Evolutionary conservation across 331 rosid genomes (phyloP).

Genomic region (Ulmus americana): DNA sequence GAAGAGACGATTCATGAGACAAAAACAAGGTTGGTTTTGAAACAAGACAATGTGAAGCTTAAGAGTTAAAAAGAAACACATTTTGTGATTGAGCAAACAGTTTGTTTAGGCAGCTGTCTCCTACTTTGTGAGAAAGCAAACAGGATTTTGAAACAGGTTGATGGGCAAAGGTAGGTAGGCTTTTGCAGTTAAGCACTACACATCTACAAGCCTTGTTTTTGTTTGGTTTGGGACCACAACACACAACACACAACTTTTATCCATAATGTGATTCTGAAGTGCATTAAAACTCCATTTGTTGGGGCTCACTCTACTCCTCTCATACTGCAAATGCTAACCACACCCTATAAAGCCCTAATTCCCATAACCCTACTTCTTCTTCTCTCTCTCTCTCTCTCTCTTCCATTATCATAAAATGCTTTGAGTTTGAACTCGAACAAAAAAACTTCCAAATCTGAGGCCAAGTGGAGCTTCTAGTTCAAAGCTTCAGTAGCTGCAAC

Average conservation of each 20-base stretch:
- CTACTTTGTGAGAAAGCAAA: slow-evolving; percentile 23
- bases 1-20: slow-evolving; percentile 32
- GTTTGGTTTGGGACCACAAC: slow-evolving; percentile 42
- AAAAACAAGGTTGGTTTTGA: slow-evolving; percentile 9
- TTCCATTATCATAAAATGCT: not conserved
- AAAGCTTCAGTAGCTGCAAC: too few species aligned
- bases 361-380: slow-evolving; percentile 26
- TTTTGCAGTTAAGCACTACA: slow-evolving; percentile 17
- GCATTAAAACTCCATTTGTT: slow-evolving; percentile 13
- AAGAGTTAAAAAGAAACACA: slow-evolving; percentile 18
- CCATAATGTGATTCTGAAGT: not conserved
- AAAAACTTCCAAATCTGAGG: too few species aligned
- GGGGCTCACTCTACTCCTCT: slow-evolving; percentile 33
- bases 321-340: slow-evolving; percentile 23
- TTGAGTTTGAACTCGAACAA: too few species aligned
- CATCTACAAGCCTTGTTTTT: slow-evolving; percentile 3
- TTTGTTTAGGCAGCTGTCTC: slow-evolving; percentile 15
- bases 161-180: slow-evolving; percentile 12
- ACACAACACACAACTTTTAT: not conserved
- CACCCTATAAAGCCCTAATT: slow-evolving; percentile 13
- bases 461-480: too few species aligned
- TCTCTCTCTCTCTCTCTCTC: not conserved
- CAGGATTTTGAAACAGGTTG: slow-evolving; percentile 20
- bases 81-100: slow-evolving; percentile 1
- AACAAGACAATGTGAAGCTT: not conserved